Base-by-base conservation (phyloP, 148 eudicot genomes). In the Polygonum maritimum region DNA sequence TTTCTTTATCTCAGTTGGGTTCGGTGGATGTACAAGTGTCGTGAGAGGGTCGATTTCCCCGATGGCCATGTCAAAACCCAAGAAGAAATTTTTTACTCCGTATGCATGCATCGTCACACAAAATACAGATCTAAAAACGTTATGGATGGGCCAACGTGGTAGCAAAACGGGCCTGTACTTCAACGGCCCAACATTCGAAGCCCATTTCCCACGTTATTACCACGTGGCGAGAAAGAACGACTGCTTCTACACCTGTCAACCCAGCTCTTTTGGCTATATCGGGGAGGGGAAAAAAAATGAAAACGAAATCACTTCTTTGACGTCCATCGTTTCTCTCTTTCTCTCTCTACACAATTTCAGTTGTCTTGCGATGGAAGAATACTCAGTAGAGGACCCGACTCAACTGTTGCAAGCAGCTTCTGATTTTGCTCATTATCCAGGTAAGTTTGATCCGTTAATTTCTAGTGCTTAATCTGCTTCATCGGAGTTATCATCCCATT, bases 341-440 rank as follows among this genome's bases (percentile, higher is more conserved):
- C 33, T 14, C 58, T 18, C 22, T 52, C 21, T 54, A 3, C 9
- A 60, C 5, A 57, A 21, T 9, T 60, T 60, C 36, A 12, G 36
- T 60, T 60, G 69, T 31, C 69, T 60, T 54, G 75, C 69, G 60
- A 81, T 83, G 78, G 86, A 83, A 67, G 89, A 88, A 80, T 76
- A 47, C 48, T 71, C 86, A 38, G 73, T 74, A 5, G 77, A 18
- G n/a, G 85, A 83, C 33, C 76, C 82, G 3, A 22, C 57, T 73
- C 81, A 85, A 36, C 71, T 89, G 21, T 80, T 89, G 21, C 83
- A 81, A 74, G 82, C 86, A 39, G 88, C 92, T 78, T 78, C 90
- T n/a, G 92, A 87, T 74, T 89, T 87, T 41, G 82, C 92, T 5
- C 54, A 62, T 75, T 57, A 85, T 76, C 86, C 86, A 39, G 87